Evolutionary conservation across 768 basidiomycete species (phyloP).

Genomic region (Suillus luteus): DNA sequence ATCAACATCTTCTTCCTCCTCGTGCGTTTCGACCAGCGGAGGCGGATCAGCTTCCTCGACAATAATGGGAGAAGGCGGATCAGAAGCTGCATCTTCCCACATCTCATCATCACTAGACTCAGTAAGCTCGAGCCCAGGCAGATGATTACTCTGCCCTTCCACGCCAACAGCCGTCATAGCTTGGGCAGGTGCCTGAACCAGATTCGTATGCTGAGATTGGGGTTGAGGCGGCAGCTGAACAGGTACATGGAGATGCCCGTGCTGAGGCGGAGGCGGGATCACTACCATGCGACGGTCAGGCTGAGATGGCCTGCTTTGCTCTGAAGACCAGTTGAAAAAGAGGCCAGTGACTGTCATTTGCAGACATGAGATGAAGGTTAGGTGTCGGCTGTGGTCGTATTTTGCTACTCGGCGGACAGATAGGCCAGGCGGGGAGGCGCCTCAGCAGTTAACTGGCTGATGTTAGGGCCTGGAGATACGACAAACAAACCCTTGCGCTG

Average conservation of each 20-base stretch:
- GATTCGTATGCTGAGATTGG: background rate
- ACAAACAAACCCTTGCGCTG: constrained; percentile 28
- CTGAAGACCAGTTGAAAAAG: constrained; percentile 46
- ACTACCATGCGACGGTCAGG: background rate
- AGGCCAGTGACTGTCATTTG: constrained; percentile 57
- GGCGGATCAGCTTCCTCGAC: background rate
- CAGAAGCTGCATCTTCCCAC: background rate
- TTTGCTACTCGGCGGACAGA: constrained; percentile 22
- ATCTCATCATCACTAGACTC: constrained; percentile 4
- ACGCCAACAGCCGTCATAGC: background rate
- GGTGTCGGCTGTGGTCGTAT: constrained; percentile 19
- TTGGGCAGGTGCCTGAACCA: background rate
- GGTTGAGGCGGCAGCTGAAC: background rate
- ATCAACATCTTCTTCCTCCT: constrained; percentile 13
- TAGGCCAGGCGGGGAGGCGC: constrained; percentile 36
- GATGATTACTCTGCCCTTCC: background rate
- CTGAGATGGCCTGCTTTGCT: background rate
- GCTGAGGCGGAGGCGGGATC: background rate
- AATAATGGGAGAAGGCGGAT: background rate
- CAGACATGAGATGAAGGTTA: constrained; percentile 47
- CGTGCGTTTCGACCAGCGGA: background rate
- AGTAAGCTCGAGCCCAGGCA: constrained; percentile 10
- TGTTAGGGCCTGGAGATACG: constrained; percentile 27
- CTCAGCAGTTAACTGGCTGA: constrained; percentile 25
- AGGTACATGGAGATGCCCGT: background rate